Percentiles rank a stretch among this genome's conserved stretches.
These are phyloP conservation scores for Oidiodendron maius DNA, from an alignment of 495 filamentous ascomycete species.

Conservation along the genomic window DNA sequence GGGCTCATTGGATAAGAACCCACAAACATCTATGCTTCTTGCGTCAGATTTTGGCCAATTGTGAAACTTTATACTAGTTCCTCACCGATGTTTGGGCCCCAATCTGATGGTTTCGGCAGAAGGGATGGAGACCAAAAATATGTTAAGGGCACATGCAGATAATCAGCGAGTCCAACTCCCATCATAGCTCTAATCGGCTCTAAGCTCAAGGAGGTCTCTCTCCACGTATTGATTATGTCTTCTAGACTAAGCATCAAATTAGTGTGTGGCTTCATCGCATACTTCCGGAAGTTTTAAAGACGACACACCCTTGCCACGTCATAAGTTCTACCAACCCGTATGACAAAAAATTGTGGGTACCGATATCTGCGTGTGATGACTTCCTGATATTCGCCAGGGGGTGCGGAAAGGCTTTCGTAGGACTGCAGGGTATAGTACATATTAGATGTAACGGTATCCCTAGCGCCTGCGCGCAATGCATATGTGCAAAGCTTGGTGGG, in stretches of 20 bases:
- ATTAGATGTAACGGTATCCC: conserved; percentile 59
- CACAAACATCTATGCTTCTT: conserved; percentile 45
- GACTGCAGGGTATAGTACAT: conserved; percentile 59
- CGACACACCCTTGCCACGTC: conserved; percentile 58
- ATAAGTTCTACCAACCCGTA: conserved; percentile 59
- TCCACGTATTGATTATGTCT: conserved; percentile 53
- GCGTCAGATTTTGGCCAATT: conserved; percentile 22
- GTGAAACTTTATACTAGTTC: too few relatives aligned
- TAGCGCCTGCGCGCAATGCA: conserved; percentile 57
- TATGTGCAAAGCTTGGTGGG: conserved; percentile 60
- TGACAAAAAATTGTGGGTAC: conserved; percentile 51
- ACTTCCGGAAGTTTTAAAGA: background rate
- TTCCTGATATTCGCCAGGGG: conserved; percentile 39
- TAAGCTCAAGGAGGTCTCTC: conserved; percentile 40
- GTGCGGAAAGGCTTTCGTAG: conserved; percentile 51
- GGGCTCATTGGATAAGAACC: conserved; percentile 54
- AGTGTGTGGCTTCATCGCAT: conserved; percentile 62
- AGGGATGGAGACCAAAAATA: conserved; percentile 61
- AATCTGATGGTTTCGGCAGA: conserved; percentile 56
- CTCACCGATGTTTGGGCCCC: conserved; percentile 47
- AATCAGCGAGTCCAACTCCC: conserved; percentile 26
- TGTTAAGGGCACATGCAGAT: conserved; percentile 51
- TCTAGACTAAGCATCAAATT: conserved; percentile 45
- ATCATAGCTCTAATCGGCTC: conserved; percentile 34
- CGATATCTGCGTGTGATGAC: conserved; percentile 29